Evolutionary conservation across 495 filamentous ascomycete genomes (phyloP).

Genomic region (Penicillium argentinense): DNA sequence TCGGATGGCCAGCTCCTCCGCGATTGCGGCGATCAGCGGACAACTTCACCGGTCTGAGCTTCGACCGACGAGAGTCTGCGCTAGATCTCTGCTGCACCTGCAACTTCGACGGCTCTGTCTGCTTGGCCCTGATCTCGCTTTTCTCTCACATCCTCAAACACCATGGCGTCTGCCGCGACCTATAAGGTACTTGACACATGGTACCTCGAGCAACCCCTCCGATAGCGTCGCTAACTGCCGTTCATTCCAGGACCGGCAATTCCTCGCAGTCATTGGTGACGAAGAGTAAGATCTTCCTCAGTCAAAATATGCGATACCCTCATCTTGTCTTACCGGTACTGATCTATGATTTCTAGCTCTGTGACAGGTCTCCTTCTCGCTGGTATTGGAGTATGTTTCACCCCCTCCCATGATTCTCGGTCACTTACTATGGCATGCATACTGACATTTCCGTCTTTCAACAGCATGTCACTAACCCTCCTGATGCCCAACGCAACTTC

Average conservation of each 20-base stretch:
- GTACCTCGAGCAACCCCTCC: constrained; percentile 10
- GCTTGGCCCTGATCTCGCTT: not conserved
- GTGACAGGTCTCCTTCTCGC: constrained; percentile 93
- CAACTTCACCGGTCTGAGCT: not conserved
- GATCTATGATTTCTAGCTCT: constrained; percentile 62
- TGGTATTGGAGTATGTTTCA: constrained; percentile 79
- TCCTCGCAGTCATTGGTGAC: constrained; percentile 96
- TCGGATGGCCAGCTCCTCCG: constrained; percentile 16
- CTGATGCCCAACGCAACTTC: constrained; percentile 93
- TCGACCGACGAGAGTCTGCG: not conserved
- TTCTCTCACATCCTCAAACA: constrained; percentile 2
- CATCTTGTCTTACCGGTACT: constrained; percentile 18
- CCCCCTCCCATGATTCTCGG: not conserved
- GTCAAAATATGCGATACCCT: not conserved
- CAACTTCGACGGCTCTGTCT: no score
- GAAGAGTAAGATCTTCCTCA: constrained; percentile 61
- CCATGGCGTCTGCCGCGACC: constrained; percentile 39
- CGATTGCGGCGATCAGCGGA: constrained; percentile 24
- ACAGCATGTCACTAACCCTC: constrained; percentile 74
- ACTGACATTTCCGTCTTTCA: constrained; percentile 1
- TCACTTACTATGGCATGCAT: not conserved
- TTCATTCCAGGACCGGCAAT: constrained; percentile 72
- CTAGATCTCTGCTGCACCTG: not conserved
- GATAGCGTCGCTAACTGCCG: constrained; percentile 23
- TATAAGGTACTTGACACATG: constrained; percentile 38